A percentile compares a stretch with the other conserved stretches of the same genome.
These are phyloP conservation scores for Herpotrichia juniperi DNA, from an alignment of 2,329 filamentous ascomycete genomes.

Conservation along the genomic window DNA sequence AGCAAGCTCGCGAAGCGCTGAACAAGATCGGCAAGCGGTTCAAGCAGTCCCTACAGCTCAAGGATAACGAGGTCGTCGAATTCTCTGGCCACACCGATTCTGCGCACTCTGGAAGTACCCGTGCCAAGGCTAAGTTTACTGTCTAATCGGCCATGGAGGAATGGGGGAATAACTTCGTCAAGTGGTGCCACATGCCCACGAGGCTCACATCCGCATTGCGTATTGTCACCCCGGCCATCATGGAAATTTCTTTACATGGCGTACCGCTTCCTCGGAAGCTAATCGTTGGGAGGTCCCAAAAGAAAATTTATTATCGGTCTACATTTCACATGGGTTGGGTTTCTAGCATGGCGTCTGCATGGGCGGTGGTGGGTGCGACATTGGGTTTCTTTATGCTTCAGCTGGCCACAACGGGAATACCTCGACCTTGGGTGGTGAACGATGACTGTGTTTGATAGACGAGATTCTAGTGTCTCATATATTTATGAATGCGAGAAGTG, in stretches of 20 bases:
- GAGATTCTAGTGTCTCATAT: slow-evolving; percentile 31
- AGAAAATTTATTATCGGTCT: slow-evolving; percentile 26
- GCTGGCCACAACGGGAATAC: slow-evolving; percentile 31
- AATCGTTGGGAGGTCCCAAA: slow-evolving; percentile 11
- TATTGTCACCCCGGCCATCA: background rate
- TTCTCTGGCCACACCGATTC: slow-evolving; percentile 97
- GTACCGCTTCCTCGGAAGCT: slow-evolving; percentile 5
- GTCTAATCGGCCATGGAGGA: slow-evolving; percentile 52
- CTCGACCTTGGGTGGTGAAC: slow-evolving; percentile 21
- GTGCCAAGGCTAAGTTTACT: slow-evolving; percentile 91
- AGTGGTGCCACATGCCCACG: background rate
- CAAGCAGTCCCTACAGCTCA: slow-evolving; percentile 88
- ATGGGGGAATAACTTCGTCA: background rate
- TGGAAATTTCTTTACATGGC: slow-evolving; percentile 2
- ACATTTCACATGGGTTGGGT: slow-evolving; percentile 33
- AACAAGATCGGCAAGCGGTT: slow-evolving; percentile 85
- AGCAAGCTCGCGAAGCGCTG: slow-evolving; percentile 86
- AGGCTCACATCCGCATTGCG: background rate
- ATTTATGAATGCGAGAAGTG: slow-evolving; percentile 26
- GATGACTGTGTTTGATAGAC: slow-evolving; percentile 33
- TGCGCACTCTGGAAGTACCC: slow-evolving; percentile 88
- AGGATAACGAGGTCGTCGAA: slow-evolving; percentile 78
- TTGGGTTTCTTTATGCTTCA: slow-evolving; percentile 37
- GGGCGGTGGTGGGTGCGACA: slow-evolving; percentile 40
- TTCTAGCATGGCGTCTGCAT: slow-evolving; percentile 48